Conservation (phyloP, 768 basidiomycete genomes). For the Auriculariales sp. region DNA sequence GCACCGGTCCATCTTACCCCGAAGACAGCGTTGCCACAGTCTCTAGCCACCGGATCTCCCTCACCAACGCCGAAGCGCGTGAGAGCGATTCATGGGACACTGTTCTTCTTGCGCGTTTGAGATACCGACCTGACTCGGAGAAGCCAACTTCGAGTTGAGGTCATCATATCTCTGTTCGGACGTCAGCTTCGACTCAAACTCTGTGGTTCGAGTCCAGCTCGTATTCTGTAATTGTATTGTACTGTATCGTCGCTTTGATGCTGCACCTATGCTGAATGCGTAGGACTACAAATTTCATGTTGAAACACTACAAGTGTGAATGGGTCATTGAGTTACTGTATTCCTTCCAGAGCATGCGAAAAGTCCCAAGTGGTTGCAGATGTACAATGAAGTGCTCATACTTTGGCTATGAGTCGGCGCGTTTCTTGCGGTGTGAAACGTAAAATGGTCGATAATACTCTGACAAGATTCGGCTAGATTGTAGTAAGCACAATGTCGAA, state of each 20-base stretch:
- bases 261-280: no score
- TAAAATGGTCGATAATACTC: constrained; percentile 82
- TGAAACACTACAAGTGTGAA: no score
- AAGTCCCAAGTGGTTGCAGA: background rate
- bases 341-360: no score
- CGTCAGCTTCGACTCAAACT: no score
- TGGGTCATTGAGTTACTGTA: no score
- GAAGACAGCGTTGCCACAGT: constrained; percentile 20
- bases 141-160: constrained; percentile 41
- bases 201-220: no score
- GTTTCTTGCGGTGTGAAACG: constrained; percentile 94
- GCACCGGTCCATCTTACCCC: constrained; percentile 33
- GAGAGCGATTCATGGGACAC: constrained; percentile 31
- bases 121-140: constrained; percentile 46
- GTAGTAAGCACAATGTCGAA: constrained; percentile 3
- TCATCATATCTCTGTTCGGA: no score
- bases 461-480: constrained; percentile 68
- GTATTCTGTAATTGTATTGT: no score
- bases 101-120: constrained; percentile 45
- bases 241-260: no score
- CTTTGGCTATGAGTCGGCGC: constrained; percentile 75
- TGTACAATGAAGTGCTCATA: constrained; percentile 20
- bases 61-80: constrained; percentile 14
- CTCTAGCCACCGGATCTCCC: constrained; percentile 34
- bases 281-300: no score